These are phyloP conservation scores for Cymbidium sinense DNA, from an alignment of 106 monocot genomes.

Conservation along the genomic window DNA sequence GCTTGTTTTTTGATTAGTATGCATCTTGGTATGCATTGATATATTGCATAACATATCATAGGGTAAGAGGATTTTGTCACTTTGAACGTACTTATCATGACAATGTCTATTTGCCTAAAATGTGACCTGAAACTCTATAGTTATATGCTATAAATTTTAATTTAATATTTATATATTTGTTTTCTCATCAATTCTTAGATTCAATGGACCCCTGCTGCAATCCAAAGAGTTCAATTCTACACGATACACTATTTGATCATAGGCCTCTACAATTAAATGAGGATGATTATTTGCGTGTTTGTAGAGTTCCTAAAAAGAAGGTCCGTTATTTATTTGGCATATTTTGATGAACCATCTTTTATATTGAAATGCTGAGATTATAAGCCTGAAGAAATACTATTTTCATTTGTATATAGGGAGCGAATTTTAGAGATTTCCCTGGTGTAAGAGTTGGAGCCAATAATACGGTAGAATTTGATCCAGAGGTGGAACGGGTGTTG, in stretches of 20 bases:
- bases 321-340: neutral
- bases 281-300: slow-evolving; percentile 25
- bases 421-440: slow-evolving; percentile 21
- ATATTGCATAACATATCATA: too few relatives aligned
- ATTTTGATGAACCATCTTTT: neutral
- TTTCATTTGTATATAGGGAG: slow-evolving; percentile 13
- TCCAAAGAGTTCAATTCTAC: neutral
- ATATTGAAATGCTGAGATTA: neutral
- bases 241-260: slow-evolving; percentile 13
- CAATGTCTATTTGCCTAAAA: too few relatives aligned
- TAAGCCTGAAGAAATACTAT: neutral
- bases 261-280: slow-evolving; percentile 16
- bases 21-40: too few relatives aligned
- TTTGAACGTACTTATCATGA: too few relatives aligned
- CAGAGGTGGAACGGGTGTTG: slow-evolving; percentile 9
- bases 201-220: neutral
- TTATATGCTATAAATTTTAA: neutral
- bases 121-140: neutral
- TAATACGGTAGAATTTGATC: slow-evolving; percentile 16
- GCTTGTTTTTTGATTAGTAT: too few relatives aligned
- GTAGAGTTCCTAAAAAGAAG: slow-evolving; percentile 15
- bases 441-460: slow-evolving; percentile 14
- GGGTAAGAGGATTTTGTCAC: too few relatives aligned
- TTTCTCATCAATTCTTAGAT: slow-evolving; percentile 1
- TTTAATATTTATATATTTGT: neutral